These are phyloP conservation scores for Athelia sp. DNA, from an alignment of 1,284 basidiomycete species.

Conservation along the genomic window DNA sequence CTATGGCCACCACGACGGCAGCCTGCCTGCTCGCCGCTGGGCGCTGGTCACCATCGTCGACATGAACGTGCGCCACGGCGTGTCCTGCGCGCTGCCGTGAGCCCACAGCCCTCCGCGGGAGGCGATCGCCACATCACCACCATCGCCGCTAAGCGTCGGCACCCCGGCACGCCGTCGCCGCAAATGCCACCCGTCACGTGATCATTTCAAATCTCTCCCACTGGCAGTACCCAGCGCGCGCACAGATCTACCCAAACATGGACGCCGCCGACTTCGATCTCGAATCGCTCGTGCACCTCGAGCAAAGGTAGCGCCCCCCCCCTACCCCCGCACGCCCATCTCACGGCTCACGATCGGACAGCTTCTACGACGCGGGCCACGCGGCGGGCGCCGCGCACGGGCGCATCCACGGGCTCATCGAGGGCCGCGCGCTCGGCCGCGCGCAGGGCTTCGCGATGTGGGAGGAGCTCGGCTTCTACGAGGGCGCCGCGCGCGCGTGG, in stretches of 20 bases:
- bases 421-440: conserved; percentile 86
- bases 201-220: too few species aligned
- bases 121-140: too few species aligned
- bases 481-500: conserved; percentile 81
- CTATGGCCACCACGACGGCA: too few species aligned
- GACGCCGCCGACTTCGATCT: conserved; percentile 50
- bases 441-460: conserved; percentile 95
- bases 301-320: conserved; percentile 50
- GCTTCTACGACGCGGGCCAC: conserved; percentile 81
- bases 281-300: conserved; percentile 62
- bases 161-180: too few species aligned
- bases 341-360: conserved; percentile 29
- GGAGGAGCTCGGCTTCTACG: conserved; percentile 94
- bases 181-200: too few species aligned
- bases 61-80: too few species aligned
- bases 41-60: too few species aligned
- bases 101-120: too few species aligned
- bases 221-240: too few species aligned
- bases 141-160: too few species aligned
- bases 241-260: neutral
- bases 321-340: neutral
- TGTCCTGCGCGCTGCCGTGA: too few species aligned
- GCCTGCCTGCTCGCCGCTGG: too few species aligned
- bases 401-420: conserved; percentile 83
- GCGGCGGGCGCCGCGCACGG: conserved; percentile 81